Base-by-base conservation (phyloP, 805 yeast species). In the Saturnispora galanensis region DNA sequence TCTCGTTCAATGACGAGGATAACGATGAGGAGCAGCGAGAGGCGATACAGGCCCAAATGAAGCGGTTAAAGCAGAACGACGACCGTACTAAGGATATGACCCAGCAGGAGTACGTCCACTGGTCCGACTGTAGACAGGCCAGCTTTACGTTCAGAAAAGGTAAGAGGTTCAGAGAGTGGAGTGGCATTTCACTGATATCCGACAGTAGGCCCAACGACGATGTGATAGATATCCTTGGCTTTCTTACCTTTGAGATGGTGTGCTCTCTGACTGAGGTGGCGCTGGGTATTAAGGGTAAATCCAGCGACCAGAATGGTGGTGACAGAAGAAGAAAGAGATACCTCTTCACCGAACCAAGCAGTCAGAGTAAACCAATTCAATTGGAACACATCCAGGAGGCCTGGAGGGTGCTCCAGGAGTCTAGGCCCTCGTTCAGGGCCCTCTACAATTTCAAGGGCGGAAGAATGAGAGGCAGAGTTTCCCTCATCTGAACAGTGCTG, bases 111-210 rank as follows among this genome's bases (percentile, higher is more conserved):
- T 93, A 93, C 57, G 98, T 89, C 13, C 98, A 93, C 60, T 93
- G 97, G 97, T 85, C 96, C 10, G 98, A 93, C 58, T 93, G 98
- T 64, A 76, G 98, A 50, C 98, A 93, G 62, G 97, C 97, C 1
- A 81, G 94, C 47, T 93, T 93, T 61, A 93, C 98, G 1, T 93
- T 88, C 56, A 74, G 97, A 53, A 93, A 93, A 60, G 84, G 84
- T n/a, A 88, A 88, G 60, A 69, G 97, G 56, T 93, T 93, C 60
- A 75, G 90, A 57, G 98, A 93, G 56, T 93, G 98, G 98, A 90
- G 95, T 13, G 95, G 93, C 10, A 76, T 90, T 37, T 65, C 86
- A 0, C 81, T 78, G 43, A 66, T 93, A 35, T 81, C 95, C 5
- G 98, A 93, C 50, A 77, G 90, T 16, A 76, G 90, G 55, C 96